Base-by-base conservation (phyloP, 164 flowering plant species). In the Piper betle region DNA sequence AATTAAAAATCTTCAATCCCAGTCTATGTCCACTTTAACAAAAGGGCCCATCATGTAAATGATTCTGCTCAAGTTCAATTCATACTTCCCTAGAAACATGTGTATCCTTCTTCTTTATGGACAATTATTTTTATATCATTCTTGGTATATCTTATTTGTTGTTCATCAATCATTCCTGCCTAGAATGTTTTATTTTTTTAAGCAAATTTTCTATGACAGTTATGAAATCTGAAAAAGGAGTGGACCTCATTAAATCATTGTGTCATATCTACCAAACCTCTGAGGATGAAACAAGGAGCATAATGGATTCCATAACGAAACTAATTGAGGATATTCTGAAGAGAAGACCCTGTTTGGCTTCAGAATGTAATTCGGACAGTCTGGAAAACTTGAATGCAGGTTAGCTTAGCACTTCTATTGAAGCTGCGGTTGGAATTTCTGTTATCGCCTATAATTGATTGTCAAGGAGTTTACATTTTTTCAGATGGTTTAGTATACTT, bases 401-500 rank as follows among this genome's bases (percentile, higher is more conserved):
- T 89, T 60, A 40, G 53, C 60, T 68, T 62, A 25, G 54, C 8
- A 6, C 38, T 59, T 50, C 25, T 39, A 17, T 58, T 38, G n/a
- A 19, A 10, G 25, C 17, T 46, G 11, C 15, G 50, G 9, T 6
- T 46, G 11, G 50, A 46, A 2, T 46, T 46, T 46, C 15, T 2
- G 3, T 9, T 46, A 4, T 9, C 12, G 15, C 3, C 50, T 46
- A 15, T 9, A 46, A 46, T 6, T 15, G 3, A 15, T 46, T 46
- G 15, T 46, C 15, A 15, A 10, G 15, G 50, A 3, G 15, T 46
- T 46, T 46, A 46, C 50, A 13, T 8, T n/a, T 48, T 60, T 43
- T 37, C 93, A 94, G 99, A 90, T 73, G 94, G 90, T 48, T 79
- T 94, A 75, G 73, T 78, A 62, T 84, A 80, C 69, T 94, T 85